These are phyloP conservation scores for Phytopythium delawarense DNA, from an alignment of 352 stramenopile species.

Conservation along the genomic window DNA sequence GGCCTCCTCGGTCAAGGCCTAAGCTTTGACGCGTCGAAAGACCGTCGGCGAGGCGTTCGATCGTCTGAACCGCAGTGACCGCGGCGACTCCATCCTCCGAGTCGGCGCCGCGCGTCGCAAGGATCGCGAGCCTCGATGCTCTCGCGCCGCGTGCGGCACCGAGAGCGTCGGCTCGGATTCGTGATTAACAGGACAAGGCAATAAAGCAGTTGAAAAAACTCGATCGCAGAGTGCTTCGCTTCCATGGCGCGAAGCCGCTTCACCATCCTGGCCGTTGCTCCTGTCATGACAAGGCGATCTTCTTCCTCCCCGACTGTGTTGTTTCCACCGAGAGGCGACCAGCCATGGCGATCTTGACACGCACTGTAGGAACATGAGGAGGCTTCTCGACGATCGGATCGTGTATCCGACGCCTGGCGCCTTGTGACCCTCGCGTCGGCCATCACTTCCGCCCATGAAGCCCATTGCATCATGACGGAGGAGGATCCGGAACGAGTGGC, in stretches of 20 bases:
- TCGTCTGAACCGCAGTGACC: conserved; percentile 2
- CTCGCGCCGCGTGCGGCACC: not conserved
- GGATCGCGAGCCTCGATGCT: not conserved
- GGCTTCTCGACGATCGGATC: no score
- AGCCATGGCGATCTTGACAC: no score
- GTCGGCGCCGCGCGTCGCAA: not conserved
- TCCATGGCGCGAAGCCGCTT: no score
- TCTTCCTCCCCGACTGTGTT: no score
- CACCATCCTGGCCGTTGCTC: no score
- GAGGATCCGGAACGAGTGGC: not conserved
- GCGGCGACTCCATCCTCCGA: not conserved
- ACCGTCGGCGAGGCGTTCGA: conserved; percentile 6
- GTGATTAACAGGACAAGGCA: conserved; percentile 11
- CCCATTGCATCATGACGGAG: no score
- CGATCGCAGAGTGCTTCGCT: not conserved
- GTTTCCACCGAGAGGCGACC: no score
- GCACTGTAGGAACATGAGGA: no score
- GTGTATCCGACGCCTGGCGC: no score
- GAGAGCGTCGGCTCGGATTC: conserved; percentile 1
- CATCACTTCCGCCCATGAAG: no score
- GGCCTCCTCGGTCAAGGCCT: conserved; percentile 90
- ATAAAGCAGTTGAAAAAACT: conserved; percentile 6
- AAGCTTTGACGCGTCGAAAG: conserved; percentile 24
- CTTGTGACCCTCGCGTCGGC: no score
- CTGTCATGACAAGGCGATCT: no score